Evolutionary conservation across 306 rosid species (phyloP).

Genomic region (Lathyrus tuberosus): DNA sequence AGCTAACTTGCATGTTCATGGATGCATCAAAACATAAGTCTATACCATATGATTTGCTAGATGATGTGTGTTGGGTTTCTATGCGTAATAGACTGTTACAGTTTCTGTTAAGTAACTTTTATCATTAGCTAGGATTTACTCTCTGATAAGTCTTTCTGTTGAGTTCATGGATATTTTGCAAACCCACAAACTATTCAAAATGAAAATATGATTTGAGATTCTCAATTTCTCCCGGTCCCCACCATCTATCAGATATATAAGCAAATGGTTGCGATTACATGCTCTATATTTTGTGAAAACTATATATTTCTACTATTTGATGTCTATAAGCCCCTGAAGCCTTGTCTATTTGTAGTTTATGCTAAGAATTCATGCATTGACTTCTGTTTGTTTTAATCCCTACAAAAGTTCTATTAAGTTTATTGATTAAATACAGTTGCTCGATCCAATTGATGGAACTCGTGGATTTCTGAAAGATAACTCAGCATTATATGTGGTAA

Average conservation of each 20-base stretch:
- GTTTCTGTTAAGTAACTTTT: conserved; percentile 6
- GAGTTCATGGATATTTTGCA: not conserved
- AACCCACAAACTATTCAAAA: not conserved
- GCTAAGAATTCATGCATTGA: conserved; percentile 18
- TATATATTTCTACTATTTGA: conserved; percentile 16
- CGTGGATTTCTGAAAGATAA: conserved; percentile 70
- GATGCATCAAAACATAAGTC: not conserved
- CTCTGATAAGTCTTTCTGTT: not conserved
- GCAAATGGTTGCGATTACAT: conserved; percentile 15
- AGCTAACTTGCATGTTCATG: conserved; percentile 11
- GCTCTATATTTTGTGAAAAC: conserved; percentile 12
- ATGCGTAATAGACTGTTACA: not conserved
- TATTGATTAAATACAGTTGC: conserved; percentile 61
- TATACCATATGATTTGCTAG: not conserved
- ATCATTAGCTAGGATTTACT: conserved; percentile 3
- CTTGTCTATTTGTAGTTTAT: conserved; percentile 12
- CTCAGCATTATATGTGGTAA: conserved; percentile 73
- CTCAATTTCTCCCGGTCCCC: not conserved
- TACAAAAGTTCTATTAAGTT: conserved; percentile 27
- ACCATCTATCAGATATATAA: not conserved
- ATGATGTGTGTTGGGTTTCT: not conserved
- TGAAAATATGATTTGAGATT: conserved; percentile 1
- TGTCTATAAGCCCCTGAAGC: not conserved
- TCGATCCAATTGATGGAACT: conserved; percentile 94
- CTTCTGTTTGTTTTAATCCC: conserved; percentile 29